Base-by-base conservation (phyloP, 106 monocot species). In the Apostasia ramifera region DNA sequence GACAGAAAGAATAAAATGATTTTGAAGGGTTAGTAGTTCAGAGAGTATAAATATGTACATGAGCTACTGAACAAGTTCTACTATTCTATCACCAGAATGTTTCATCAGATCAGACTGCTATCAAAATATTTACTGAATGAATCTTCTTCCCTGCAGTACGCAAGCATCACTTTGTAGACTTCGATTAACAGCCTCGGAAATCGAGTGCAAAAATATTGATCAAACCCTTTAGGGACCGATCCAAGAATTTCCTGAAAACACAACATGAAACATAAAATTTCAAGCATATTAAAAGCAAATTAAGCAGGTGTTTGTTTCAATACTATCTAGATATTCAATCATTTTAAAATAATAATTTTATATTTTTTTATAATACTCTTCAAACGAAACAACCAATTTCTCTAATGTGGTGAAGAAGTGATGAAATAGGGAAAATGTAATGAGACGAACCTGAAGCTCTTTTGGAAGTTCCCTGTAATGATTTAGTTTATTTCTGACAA, bases 401-500 rank as follows among this genome's bases (percentile, higher is more conserved):
- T 41, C 2, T 55, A 40, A 54, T 8, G 8, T 0, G 50, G 50
- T 50, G 8, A 68, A 2, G 68, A 41, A 68, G 47, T 14, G 39
- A 62, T 11, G 4, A 65, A 73, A 45, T 38, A 1, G 47, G 40
- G 57, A 38, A 74, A 48, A 3, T 39, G 53, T 51, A 2, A 39
- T 4, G 63, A 56, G 44, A 42, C 71, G 54, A 67, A 90, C 97
- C 90, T 98, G 80, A 8, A 98, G 83, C 67, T 90, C 88, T 44
- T 57, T 82, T 44, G 87, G 56, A 74, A 99, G 85, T 71, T 99
- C 93, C 57, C 87, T 81, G 75, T 83, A 99, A 77, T 99, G 98
- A 53, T 85, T 91, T 52, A 85, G 80, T 61, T 93, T 99, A 78
- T 99, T 99, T 55, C 98, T 82, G 71, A 93, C 88, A 26, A 93